These are phyloP conservation scores for Lizonia empirigonia DNA, from an alignment of 2,329 filamentous ascomycete genomes.

Conservation along the genomic window DNA sequence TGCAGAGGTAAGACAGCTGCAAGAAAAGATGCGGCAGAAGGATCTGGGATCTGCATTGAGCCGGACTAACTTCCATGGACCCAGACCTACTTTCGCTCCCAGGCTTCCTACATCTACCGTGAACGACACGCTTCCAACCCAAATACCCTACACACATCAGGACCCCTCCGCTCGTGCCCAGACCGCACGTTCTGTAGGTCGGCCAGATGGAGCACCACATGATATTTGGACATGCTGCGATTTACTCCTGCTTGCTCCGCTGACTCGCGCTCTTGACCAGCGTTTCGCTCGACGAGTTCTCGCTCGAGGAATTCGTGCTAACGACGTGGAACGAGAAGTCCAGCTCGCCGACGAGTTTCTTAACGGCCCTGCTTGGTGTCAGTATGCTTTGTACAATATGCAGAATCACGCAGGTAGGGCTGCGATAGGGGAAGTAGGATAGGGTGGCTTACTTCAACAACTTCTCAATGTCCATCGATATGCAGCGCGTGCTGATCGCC, in stretches of 20 bases:
- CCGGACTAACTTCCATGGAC: too few species aligned
- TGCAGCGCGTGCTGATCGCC: slow-evolving; percentile 71
- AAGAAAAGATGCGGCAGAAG: too few species aligned
- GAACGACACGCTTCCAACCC: too few species aligned
- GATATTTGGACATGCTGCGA: too few species aligned
- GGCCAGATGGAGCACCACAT: too few species aligned
- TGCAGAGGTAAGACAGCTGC: too few species aligned
- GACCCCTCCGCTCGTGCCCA: too few species aligned
- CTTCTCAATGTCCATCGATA: slow-evolving; percentile 70
- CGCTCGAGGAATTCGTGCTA: slow-evolving; percentile 1
- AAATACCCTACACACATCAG: too few species aligned
- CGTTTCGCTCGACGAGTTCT: slow-evolving; percentile 5
- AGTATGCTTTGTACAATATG: background rate
- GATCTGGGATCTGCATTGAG: too few species aligned
- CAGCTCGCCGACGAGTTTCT: slow-evolving; percentile 72
- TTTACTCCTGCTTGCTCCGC: slow-evolving; percentile 5
- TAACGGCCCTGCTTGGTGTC: slow-evolving; percentile 56
- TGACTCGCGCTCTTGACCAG: background rate
- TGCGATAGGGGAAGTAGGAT: background rate
- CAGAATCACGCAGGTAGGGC: background rate
- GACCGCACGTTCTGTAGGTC: too few species aligned
- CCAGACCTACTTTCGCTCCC: too few species aligned
- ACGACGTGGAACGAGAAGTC: slow-evolving; percentile 73
- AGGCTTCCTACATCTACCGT: too few species aligned
- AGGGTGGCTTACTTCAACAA: slow-evolving; percentile 55